Evolutionary conservation across 73 alveolate genomes (phyloP), one percentile per base, ranked within the genome.

Genomic region (Paramecium biaurelia): DNA sequence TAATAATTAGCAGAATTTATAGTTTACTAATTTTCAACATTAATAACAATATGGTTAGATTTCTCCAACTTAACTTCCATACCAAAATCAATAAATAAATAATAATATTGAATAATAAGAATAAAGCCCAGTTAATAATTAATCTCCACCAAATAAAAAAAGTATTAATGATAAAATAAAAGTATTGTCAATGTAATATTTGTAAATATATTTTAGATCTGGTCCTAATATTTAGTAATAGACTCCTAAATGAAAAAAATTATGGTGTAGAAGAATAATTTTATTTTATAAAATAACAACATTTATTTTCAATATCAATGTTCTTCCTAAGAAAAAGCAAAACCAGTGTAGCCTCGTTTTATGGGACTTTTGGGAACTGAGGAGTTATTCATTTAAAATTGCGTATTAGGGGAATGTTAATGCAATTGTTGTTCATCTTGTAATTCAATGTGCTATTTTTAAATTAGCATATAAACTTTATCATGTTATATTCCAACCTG

Each of bases 241-340:
- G 5, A 38, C 47, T 38, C 47, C 47, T 7, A 1, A 38, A 6
- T 38, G 47, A 38, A 0, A 38, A 38, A 37, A 38, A 6, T n/a
- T n/a, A n/a, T n/a, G 12, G 0, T 38, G 47, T 0, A 7, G 47
- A 12, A 47, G 7, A 47, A 47, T 12, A 47, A 47, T 47, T 14
- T 12, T 10, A 53, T 53, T 4, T 53, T 53, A 53, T 63, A 63
- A 30, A 63, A 21, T 63, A 63, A 63, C 12, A 58, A 63, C 45
- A 63, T 23, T 26, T 26, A 63, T 26, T 26, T 12, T 53, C 14
- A 53, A 53, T 35, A 20, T 79, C 90, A 79, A n/a, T 47, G 12
- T 43, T 79, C 90, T 10, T 79, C 90, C 24, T 79, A 79, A 8
- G 90, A 43, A 45, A 79, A 79, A 18, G 90, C 90, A 79, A 43